A percentile compares a stretch with the other conserved stretches of the same genome.
Conservation (phyloP, 768 basidiomycete species). For the Mycena kentingensis region DNA sequence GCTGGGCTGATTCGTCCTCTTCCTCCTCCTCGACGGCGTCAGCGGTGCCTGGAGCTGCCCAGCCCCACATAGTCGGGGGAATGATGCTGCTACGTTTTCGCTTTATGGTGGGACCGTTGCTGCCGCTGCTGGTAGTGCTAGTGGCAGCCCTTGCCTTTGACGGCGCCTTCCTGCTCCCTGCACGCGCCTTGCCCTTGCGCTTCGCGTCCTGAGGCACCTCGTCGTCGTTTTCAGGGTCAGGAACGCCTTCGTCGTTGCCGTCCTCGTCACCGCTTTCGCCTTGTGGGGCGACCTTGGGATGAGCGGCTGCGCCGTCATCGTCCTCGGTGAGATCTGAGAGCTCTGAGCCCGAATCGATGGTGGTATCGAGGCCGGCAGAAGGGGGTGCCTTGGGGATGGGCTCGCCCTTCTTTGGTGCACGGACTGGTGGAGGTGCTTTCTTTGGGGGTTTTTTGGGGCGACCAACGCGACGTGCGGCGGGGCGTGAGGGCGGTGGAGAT, state of each 20-base stretch:
- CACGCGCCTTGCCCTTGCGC: conserved; percentile 29
- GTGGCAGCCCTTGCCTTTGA: conserved; percentile 19
- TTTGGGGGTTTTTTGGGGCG: conserved; percentile 1
- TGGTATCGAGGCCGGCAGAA: neutral
- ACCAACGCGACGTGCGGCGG: neutral
- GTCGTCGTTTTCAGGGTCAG: conserved; percentile 29
- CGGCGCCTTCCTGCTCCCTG: conserved; percentile 16
- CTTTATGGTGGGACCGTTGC: conserved; percentile 31
- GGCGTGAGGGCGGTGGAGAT: neutral
- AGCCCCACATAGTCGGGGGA: conserved; percentile 84
- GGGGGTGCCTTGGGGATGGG: neutral
- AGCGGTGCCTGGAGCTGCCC: conserved; percentile 59
- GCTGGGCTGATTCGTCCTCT: conserved; percentile 52
- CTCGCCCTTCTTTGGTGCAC: neutral
- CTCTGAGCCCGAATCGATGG: conserved; percentile 3
- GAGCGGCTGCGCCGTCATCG: conserved; percentile 2
- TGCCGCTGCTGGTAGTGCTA: conserved; percentile 13
- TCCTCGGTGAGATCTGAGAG: conserved; percentile 6
- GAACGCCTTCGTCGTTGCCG: conserved; percentile 26
- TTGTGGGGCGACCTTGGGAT: neutral
- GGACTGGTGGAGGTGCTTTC: neutral
- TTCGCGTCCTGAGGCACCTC: conserved; percentile 27
- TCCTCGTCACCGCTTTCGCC: conserved; percentile 48
- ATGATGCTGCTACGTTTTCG: conserved; percentile 69
- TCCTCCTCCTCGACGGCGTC: conserved; percentile 49